Evolutionary conservation across 768 basidiomycete species (phyloP).

Genomic region (Boletus speciosus): DNA sequence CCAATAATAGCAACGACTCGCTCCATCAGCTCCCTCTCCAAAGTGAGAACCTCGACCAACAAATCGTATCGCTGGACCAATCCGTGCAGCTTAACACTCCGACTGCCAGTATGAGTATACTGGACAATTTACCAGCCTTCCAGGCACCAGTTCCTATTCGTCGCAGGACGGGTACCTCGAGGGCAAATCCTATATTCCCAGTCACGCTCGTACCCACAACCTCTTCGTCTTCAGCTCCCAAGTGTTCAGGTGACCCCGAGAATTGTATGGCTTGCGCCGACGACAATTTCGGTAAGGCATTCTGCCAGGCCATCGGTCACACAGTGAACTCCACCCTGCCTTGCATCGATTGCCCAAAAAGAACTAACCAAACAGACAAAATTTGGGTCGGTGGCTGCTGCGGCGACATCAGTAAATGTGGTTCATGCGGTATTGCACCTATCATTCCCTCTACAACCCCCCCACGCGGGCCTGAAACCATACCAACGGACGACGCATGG

Average conservation of each 20-base stretch:
- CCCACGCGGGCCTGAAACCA: constrained; percentile 42
- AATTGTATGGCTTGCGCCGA: constrained; percentile 85
- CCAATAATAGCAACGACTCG: constrained; percentile 14
- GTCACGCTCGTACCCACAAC: constrained; percentile 36
- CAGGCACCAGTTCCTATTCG: constrained; percentile 82
- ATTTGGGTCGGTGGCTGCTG: constrained; percentile 36
- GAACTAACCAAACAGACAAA: constrained; percentile 23
- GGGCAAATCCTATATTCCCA: constrained; percentile 53
- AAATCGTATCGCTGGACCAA: constrained; percentile 22
- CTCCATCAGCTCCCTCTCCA: constrained; percentile 14
- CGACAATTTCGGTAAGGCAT: constrained; percentile 84
- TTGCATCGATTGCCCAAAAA: constrained; percentile 56
- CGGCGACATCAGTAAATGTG: constrained; percentile 31
- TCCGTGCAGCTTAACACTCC: constrained; percentile 27
- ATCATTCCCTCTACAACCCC: constrained; percentile 22
- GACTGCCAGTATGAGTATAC: constrained; percentile 49
- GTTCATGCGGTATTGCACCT: constrained; percentile 33
- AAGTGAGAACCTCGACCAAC: constrained; percentile 10
- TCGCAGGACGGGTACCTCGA: constrained; percentile 42
- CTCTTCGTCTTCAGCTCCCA: constrained; percentile 29
- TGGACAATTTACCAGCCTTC: constrained; percentile 75
- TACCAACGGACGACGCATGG: constrained; percentile 83
- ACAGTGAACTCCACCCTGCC: constrained; percentile 50
- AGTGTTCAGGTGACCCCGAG: constrained; percentile 81
- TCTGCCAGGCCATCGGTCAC: constrained; percentile 72